Evolutionary conservation across 2,329 filamentous ascomycete species (phyloP).

Genomic region (Alternaria conjuncta): DNA sequence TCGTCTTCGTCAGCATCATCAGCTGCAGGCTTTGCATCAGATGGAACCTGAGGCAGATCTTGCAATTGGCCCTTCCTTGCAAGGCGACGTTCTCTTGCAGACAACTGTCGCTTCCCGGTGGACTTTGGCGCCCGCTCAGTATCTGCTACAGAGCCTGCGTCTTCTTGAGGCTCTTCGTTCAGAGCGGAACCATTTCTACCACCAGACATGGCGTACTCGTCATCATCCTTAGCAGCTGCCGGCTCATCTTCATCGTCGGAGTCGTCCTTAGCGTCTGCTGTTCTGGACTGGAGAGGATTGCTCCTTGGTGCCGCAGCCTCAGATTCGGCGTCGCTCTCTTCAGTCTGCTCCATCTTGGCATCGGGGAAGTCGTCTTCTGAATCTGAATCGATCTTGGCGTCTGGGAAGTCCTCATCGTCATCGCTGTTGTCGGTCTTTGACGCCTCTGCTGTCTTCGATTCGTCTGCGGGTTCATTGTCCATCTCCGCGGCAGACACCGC

Average conservation of each 20-base stretch:
- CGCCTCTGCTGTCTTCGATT: conserved; percentile 22
- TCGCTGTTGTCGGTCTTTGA: conserved; percentile 40
- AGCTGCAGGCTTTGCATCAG: conserved; percentile 17
- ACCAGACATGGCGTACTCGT: conserved; percentile 17
- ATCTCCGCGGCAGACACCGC: conserved; percentile 29
- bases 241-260: conserved; percentile 36
- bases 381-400: conserved; percentile 47
- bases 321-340: conserved; percentile 48
- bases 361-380: conserved; percentile 57
- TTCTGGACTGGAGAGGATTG: conserved; percentile 51
- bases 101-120: conserved; percentile 43
- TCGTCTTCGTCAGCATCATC: conserved; percentile 39
- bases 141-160: conserved; percentile 37
- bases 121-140: conserved; percentile 32
- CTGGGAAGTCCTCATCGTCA: conserved; percentile 56
- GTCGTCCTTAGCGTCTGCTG: conserved; percentile 15
- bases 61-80: conserved; percentile 46
- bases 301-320: conserved; percentile 34
- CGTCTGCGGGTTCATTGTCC: conserved; percentile 21
- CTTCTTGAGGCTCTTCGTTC: conserved; percentile 30
- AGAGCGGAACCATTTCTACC: conserved; percentile 6
- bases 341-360: conserved; percentile 44
- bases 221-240: conserved; percentile 1
- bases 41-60: conserved; percentile 16
- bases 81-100: conserved; percentile 47